Evolutionary conservation across 1,139 yeast genomes (phyloP), one percentile per base, ranked within the genome.

Genomic region (Pichiaceae sp.): DNA sequence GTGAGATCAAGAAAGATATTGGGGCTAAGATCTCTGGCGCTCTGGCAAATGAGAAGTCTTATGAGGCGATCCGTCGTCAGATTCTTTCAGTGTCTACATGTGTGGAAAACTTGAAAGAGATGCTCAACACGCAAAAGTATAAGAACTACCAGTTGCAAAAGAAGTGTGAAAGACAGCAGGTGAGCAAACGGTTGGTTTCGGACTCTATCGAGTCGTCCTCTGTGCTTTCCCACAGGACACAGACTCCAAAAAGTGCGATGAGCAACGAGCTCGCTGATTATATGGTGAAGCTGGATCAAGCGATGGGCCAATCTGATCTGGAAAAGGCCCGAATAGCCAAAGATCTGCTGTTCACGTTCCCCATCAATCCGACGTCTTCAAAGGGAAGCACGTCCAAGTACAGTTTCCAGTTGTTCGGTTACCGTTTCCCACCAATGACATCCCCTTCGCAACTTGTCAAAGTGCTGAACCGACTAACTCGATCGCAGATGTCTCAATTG

Each of bases 401-500:
- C 33, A 58, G 56, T 14, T 66, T 65, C 43, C 50, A 59, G 3
- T 56, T 68, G 15, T 56, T 66, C 17, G 45, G 43, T 14, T 43
- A 47, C 9, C 42, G 35, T 9, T 37, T 55, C n/a, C 60, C 60
- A 1, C 35, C 44, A 2, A 7, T 21, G 5, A 7, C 17, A 4
- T 21, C 32, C 16, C 14, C 21, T 3, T 9, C 4, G n/a, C 28
- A 8, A 27, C 37, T 19, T 30, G 44, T 35, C 19, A 32, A 14
- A 17, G 24, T 29, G 25, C 34, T 35, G 28, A 38, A 29, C 8
- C 33, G 33, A n/a, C 17, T 46, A 3, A 29, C 42, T 3, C 36
- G 38, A 19, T 12, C 33, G 4, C 41, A 46, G 31, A 38, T 39
- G 17, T 45, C 40, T 25, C 63, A 63, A 33, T 53, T 70, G 4